phyloP scores from a whole-genome alignment of 192 early-diverging fungal genomes.

The Coemansia sp. region DNA sequence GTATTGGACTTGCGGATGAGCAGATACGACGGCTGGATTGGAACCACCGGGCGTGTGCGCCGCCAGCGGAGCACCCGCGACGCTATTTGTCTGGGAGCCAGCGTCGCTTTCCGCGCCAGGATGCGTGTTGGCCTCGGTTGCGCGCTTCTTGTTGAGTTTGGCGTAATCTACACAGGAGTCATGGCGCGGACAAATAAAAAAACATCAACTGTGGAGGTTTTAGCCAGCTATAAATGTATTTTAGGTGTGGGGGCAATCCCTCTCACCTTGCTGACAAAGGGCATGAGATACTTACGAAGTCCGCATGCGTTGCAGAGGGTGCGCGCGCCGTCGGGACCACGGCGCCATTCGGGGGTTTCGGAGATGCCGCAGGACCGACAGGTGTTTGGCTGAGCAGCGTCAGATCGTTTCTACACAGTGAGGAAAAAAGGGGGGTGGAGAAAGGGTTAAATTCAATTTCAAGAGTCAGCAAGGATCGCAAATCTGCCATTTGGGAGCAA shows the following conservation, averaged over 20 bases:
- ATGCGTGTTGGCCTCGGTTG: slow-evolving; percentile 27
- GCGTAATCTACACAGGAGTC: slow-evolving; percentile 46
- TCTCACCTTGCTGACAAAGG: neutral
- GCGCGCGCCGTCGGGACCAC: slow-evolving; percentile 85
- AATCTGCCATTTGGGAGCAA: neutral
- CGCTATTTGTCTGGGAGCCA: neutral
- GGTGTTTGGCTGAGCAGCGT: slow-evolving; percentile 63
- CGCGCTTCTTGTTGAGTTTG: slow-evolving; percentile 57
- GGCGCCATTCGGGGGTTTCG: slow-evolving; percentile 93
- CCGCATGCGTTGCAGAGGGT: slow-evolving; percentile 97
- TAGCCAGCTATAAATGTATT: neutral
- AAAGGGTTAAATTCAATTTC: neutral
- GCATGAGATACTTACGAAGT: slow-evolving; percentile 63
- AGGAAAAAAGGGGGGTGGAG: neutral
- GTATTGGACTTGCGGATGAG: slow-evolving; percentile 3
- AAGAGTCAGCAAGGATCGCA: neutral
- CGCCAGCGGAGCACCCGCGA: neutral
- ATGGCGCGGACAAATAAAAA: neutral
- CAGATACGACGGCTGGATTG: neutral
- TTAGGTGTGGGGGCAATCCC: neutral
- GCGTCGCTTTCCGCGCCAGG: slow-evolving; percentile 9
- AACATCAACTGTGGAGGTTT: neutral
- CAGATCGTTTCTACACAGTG: slow-evolving; percentile 47
- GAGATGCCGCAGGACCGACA: slow-evolving; percentile 80
- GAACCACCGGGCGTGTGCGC: neutral